phyloP scores from a whole-genome alignment of 2,329 filamentous ascomycete species.

The Cladorrhinum sp. region DNA sequence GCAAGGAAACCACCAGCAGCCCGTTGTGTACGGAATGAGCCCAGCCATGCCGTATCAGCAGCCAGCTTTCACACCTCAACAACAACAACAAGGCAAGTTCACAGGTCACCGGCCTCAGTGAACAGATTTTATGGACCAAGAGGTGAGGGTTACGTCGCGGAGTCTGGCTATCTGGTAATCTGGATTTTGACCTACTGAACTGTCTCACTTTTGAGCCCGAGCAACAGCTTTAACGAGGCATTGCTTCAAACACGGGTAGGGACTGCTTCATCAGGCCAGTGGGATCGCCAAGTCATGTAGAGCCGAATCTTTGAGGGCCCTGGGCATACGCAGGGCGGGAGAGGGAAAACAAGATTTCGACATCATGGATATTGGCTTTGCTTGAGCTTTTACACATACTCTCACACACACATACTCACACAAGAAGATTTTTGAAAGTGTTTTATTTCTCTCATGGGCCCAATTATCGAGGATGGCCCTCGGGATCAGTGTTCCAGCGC shows the following conservation, averaged over 20 bases:
- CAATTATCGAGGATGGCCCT: neutral
- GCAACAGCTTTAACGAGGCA: neutral
- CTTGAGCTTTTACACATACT: neutral
- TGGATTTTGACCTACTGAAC: neutral
- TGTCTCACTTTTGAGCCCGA: neutral
- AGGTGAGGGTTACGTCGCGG: neutral
- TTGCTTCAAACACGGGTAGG: neutral
- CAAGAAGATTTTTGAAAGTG: neutral
- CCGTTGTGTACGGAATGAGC: slow-evolving; percentile 67
- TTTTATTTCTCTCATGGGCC: neutral
- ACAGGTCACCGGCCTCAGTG: slow-evolving; percentile 29
- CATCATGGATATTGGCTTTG: neutral
- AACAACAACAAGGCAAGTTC: slow-evolving; percentile 72
- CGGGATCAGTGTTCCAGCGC: neutral
- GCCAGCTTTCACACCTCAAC: slow-evolving; percentile 67
- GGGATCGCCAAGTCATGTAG: neutral
- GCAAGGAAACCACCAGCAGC: slow-evolving; percentile 88
- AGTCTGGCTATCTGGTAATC: neutral
- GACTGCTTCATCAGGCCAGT: neutral
- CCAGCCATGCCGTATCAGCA: slow-evolving; percentile 72
- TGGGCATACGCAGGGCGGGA: neutral
- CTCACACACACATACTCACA: neutral
- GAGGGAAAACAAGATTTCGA: neutral
- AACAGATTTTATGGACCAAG: neutral
- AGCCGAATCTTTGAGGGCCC: neutral